Conservation (phyloP, 345 rosid genomes). For the Eucalyptus tenuipes region DNA sequence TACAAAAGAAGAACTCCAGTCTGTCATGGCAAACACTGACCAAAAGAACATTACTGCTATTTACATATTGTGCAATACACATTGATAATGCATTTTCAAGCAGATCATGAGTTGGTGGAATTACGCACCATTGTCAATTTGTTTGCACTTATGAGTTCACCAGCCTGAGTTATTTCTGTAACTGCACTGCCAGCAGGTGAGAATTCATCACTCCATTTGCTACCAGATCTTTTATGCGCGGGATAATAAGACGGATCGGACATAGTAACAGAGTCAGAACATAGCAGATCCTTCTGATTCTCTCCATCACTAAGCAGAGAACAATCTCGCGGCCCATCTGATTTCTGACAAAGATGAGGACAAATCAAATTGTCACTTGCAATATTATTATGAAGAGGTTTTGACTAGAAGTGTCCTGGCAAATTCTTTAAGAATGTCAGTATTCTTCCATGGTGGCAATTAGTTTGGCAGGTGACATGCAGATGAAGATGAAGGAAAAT, state of each 20-base stretch:
- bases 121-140: constrained; percentile 29
- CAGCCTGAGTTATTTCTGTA: constrained; percentile 61
- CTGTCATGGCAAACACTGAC: neutral
- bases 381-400: neutral
- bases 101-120: neutral
- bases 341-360: constrained; percentile 26
- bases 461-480: neutral
- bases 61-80: neutral
- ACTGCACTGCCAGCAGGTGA: constrained; percentile 51
- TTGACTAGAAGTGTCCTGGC: neutral
- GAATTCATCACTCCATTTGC: constrained; percentile 75
- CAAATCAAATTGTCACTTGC: neutral
- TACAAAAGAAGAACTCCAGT: neutral
- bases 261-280: constrained; percentile 32
- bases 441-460: neutral
- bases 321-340: constrained; percentile 36
- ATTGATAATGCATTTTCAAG: neutral
- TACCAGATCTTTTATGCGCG: constrained; percentile 57
- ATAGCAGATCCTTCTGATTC: constrained; percentile 33
- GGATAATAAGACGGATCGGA: constrained; percentile 43
- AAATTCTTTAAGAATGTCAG: neutral
- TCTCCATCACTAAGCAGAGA: constrained; percentile 49
- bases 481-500: neutral
- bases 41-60: neutral
- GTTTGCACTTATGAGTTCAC: constrained; percentile 36